Conservation (phyloP, 371 early-diverging fungal genomes). For the Lichtheimia corymbifera region DNA sequence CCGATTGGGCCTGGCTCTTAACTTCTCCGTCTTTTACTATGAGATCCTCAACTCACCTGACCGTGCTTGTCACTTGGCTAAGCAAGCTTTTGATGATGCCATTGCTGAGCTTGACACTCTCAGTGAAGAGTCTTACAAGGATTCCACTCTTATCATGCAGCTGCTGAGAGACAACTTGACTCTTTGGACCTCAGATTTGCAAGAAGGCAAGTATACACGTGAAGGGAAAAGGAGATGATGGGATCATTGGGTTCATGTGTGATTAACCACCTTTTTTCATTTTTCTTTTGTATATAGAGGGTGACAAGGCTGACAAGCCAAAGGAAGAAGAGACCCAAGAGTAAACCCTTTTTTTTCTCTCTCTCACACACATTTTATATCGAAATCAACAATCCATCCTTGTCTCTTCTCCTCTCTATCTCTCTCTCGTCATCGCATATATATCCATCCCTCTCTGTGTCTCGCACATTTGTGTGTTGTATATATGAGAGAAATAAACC, state of each 20-base stretch:
- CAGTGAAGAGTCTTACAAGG: slow-evolving; percentile 99
- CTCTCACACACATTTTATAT: background rate
- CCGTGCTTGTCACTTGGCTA: slow-evolving; percentile 98
- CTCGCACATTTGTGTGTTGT: background rate
- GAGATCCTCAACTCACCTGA: slow-evolving; percentile 99
- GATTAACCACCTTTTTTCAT: background rate
- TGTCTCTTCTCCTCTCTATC: background rate
- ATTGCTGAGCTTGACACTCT: slow-evolving; percentile 99
- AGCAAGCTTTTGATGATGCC: slow-evolving; percentile 99
- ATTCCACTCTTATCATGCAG: slow-evolving; percentile 99
- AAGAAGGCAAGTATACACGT: slow-evolving; percentile 59
- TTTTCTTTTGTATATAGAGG: slow-evolving; percentile 5
- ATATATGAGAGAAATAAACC: slow-evolving; percentile 1
- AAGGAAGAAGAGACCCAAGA: slow-evolving; percentile 19
- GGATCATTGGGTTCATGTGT: background rate
- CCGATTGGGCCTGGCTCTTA: slow-evolving; percentile 98
- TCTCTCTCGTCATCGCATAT: slow-evolving; percentile 6
- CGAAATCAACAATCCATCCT: background rate
- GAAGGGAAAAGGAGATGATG: slow-evolving; percentile 4
- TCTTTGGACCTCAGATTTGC: slow-evolving; percentile 98
- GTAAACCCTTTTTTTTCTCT: slow-evolving; percentile 7
- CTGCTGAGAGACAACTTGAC: slow-evolving; percentile 99
- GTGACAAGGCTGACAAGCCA: slow-evolving; percentile 18
- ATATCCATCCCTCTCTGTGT: background rate
- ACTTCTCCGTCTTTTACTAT: slow-evolving; percentile 99